Conservation (phyloP, 1,284 basidiomycete genomes). For the Athelia psychrophila region DNA sequence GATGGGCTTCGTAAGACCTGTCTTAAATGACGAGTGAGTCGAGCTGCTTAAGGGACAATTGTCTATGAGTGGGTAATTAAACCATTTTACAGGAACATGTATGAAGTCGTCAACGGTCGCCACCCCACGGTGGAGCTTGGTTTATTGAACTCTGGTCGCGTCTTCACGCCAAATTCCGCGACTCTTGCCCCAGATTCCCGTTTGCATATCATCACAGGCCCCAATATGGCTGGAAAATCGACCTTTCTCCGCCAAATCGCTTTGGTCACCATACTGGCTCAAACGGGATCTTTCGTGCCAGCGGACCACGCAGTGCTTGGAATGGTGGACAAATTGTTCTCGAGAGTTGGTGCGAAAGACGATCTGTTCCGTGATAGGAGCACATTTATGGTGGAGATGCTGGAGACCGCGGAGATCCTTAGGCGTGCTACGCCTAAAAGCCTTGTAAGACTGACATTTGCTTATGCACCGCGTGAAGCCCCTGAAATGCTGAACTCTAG, state of each 20-base stretch:
- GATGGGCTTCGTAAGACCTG: conserved; percentile 74
- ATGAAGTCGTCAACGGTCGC: conserved; percentile 76
- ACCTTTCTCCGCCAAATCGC: conserved; percentile 92
- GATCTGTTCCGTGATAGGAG: conserved; percentile 91
- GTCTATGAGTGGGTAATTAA: not conserved
- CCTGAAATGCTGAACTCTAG: conserved; percentile 33
- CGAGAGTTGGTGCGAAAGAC: conserved; percentile 94
- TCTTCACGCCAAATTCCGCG: conserved; percentile 85
- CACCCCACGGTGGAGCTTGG: conserved; percentile 95
- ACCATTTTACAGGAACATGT: conserved; percentile 48
- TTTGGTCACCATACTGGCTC: conserved; percentile 87
- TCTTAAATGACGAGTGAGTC: conserved; percentile 67
- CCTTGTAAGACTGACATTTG: conserved; percentile 48
- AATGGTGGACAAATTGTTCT: conserved; percentile 90
- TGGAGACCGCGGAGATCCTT: conserved; percentile 82
- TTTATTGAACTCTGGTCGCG: conserved; percentile 69
- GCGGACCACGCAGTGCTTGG: conserved; percentile 79
- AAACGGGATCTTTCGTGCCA: conserved; percentile 92
- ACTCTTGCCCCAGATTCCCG: conserved; percentile 56
- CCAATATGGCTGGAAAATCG: conserved; percentile 96
- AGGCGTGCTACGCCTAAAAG: conserved; percentile 79
- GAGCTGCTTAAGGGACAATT: conserved; percentile 1
- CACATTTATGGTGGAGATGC: conserved; percentile 95
- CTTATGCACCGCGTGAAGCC: not conserved
- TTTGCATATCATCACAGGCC: conserved; percentile 87